Evolutionary conservation across 2,329 filamentous ascomycete species (phyloP).

Genomic region (Trichoderma sp.): DNA sequence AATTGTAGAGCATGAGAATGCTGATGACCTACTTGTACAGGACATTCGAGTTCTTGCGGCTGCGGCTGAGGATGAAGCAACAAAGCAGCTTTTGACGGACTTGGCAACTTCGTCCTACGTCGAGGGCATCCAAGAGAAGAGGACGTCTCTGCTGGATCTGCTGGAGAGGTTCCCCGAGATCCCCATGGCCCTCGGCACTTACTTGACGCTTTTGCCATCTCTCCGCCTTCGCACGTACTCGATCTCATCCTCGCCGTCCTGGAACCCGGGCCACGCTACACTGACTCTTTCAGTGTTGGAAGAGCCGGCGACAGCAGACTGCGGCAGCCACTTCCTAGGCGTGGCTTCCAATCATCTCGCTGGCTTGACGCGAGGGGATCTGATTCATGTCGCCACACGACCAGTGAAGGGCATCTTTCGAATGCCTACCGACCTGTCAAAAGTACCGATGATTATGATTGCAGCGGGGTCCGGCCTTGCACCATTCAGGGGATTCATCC

Average conservation of each 20-base stretch:
- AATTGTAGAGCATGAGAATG: neutral
- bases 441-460: constrained; percentile 51
- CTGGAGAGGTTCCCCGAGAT: constrained; percentile 59
- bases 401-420: constrained; percentile 47
- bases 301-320: constrained; percentile 50
- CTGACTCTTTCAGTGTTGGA: constrained; percentile 67
- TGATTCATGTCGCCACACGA: constrained; percentile 48
- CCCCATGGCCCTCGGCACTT: constrained; percentile 59
- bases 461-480: constrained; percentile 57
- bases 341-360: constrained; percentile 63
- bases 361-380: constrained; percentile 45
- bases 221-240: constrained; percentile 57
- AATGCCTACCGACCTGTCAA: constrained; percentile 46
- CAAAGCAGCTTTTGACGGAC: constrained; percentile 40
- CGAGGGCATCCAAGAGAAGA: constrained; percentile 49
- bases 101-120: constrained; percentile 45
- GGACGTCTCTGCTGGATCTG: constrained; percentile 61
- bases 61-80: constrained; percentile 39
- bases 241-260: constrained; percentile 69
- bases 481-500: constrained; percentile 61
- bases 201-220: constrained; percentile 65
- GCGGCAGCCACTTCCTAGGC: constrained; percentile 47
- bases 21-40: constrained; percentile 37
- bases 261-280: constrained; percentile 55
- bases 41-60: constrained; percentile 34